Percentiles rank a stretch among this genome's conserved stretches.
These are phyloP conservation scores for Dillenia turbinata DNA, from an alignment of 164 flowering plant genomes.

Conservation along the genomic window DNA sequence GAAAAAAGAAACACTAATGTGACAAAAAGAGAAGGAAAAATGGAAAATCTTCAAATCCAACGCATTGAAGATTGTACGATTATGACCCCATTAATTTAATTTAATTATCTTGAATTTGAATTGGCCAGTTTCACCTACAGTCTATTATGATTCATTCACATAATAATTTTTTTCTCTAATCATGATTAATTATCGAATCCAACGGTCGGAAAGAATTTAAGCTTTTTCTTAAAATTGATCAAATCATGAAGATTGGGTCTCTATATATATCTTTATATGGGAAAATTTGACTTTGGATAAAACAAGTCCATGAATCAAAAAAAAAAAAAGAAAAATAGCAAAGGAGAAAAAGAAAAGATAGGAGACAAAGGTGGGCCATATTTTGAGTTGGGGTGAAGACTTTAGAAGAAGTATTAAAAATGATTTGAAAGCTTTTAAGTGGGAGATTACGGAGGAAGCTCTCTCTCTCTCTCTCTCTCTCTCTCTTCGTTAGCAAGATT, in stretches of 20 bases:
- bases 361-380: constrained; percentile 56
- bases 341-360: constrained; percentile 9
- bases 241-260: constrained; percentile 2
- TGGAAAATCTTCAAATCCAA: no score
- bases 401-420: constrained; percentile 32
- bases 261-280: neutral
- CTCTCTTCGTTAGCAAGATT: constrained; percentile 63
- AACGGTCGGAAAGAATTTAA: constrained; percentile 24
- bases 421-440: constrained; percentile 23
- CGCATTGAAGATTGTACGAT: neutral
- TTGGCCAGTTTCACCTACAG: neutral
- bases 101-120: neutral
- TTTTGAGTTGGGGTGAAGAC: constrained; percentile 63
- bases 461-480: constrained; percentile 6
- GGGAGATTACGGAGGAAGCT: constrained; percentile 16
- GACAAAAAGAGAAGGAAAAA: no score
- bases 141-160: neutral
- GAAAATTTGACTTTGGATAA: constrained; percentile 22
- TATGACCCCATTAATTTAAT: neutral
- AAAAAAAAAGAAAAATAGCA: constrained; percentile 15
- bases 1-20: no score
- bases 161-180: neutral
- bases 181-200: constrained; percentile 14
- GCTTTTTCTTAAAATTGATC: constrained; percentile 12
- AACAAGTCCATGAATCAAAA: constrained; percentile 12